Percentiles rank a stretch among this genome's conserved stretches.
Evolutionary conservation across 208 protist genomes (phyloP).

Genomic region (Leishmania martiniquensis): DNA sequence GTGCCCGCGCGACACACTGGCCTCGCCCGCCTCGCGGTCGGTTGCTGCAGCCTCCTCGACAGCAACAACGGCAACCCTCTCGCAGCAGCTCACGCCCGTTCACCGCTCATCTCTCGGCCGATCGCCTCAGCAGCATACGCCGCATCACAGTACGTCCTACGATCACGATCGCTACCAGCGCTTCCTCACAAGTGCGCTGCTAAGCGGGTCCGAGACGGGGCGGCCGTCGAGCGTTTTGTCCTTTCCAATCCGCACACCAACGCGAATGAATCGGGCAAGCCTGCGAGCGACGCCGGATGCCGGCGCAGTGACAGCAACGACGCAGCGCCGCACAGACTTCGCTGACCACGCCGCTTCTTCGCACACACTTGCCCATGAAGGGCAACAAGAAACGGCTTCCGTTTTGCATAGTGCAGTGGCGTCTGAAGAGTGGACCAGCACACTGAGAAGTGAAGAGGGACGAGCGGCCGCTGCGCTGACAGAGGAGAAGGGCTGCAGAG

Average conservation of each 20-base stretch:
- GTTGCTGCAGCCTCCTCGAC: not conserved
- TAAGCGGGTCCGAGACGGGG: conserved; percentile 10
- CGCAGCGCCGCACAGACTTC: not conserved
- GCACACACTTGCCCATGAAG: not conserved
- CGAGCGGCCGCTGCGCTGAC: not conserved
- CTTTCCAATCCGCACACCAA: conserved; percentile 11
- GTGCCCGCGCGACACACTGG: not conserved
- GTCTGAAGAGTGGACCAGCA: not conserved
- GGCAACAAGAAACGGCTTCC: not conserved
- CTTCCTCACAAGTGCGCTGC: conserved; percentile 25
- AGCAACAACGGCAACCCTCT: not conserved
- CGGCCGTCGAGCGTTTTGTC: conserved; percentile 13
- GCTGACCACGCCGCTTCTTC: not conserved
- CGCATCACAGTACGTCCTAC: conserved; percentile 26
- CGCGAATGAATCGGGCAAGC: not conserved
- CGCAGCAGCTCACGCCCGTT: conserved; percentile 15
- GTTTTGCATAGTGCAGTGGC: not conserved
- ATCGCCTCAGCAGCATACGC: not conserved
- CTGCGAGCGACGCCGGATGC: conserved; percentile 4
- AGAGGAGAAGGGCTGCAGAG: not conserved
- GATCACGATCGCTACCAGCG: conserved; percentile 25
- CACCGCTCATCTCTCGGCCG: conserved; percentile 5
- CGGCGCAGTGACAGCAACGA: not conserved
- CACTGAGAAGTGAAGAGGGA: not conserved
- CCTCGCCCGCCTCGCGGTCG: not conserved